Base-by-base conservation (phyloP, 176 grass and related monocot species). In the Oryza meyeriana region DNA sequence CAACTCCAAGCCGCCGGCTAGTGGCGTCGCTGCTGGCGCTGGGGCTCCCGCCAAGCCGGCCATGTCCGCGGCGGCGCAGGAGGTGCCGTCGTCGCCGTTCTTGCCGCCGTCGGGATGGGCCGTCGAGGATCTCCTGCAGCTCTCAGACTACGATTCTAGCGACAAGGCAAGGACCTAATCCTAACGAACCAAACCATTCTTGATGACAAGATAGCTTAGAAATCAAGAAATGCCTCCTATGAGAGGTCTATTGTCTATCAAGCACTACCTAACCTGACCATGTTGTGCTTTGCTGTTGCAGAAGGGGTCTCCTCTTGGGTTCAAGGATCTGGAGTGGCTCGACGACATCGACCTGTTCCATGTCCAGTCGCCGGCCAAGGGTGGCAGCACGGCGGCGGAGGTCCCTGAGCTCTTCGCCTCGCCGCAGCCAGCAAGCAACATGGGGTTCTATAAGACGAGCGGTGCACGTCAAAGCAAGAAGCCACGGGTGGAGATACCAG, bases 241-340 rank as follows among this genome's bases (percentile, higher is more conserved):
- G 6, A 2, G 2, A 33, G 2, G 32, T 2, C 35, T 36, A 5
- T 36, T 71, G 47, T 81, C 31, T 25, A 5, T 25, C 74, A 70
- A 4, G 70, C 28, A 6, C 18, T 29, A 64, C 36, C 29, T 14
- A 2, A 27, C 58, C 45, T 1, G 11, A 6, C 39, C 72, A 3
- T 32, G 26, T 65, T 50, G 48, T 72, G 16, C 25, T 35, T 4
- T 4, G 61, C 14, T 79, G 32, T 40, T 80, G 69, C 88, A 99
- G 90, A 88, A 93, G 82, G 88, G 66, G 18, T 88, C 85, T 33
- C 79, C 90, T 58, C 84, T 93, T 17, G 96, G 84, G 8, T 92
- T 92, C 61, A 92, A 75, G 12, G 93, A 95, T 79, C 26, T 91
- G 66, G 96, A 99, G 66, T 95, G 90, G 88, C 90, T 99, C 71